Evolutionary conservation across 495 filamentous ascomycete species (phyloP).

Genomic region (Penicillium crystallinum): DNA sequence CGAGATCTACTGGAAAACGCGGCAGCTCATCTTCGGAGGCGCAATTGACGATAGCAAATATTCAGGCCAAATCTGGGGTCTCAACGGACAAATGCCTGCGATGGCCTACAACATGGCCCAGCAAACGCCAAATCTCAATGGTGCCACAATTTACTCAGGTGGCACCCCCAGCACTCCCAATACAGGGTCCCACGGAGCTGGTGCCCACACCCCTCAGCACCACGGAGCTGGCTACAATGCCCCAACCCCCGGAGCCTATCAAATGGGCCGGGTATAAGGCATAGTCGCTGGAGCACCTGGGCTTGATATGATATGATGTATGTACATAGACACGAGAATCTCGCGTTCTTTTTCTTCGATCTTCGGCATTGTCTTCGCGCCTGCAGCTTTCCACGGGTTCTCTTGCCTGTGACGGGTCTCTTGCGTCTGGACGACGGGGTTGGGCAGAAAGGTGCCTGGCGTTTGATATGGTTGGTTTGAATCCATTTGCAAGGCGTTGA

Average conservation of each 20-base stretch:
- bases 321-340: conserved; percentile 27
- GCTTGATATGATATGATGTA: conserved; percentile 30
- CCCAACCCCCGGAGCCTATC: conserved; percentile 60
- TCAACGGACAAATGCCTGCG: conserved; percentile 58
- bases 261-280: conserved; percentile 37
- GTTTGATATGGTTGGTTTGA: conserved; percentile 16
- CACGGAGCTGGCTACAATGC: conserved; percentile 46
- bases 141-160: conserved; percentile 52
- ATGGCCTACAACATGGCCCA: conserved; percentile 43
- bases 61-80: conserved; percentile 81
- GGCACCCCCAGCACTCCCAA: conserved; percentile 72
- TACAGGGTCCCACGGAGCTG: conserved; percentile 44
- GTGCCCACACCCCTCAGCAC: conserved; percentile 54
- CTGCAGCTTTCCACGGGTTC: conserved; percentile 20
- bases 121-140: conserved; percentile 52
- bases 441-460: conserved; percentile 21
- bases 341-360: conserved; percentile 23
- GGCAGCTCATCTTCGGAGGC: conserved; percentile 80
- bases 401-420: conserved; percentile 5
- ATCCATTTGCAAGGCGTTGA: conserved; percentile 24
- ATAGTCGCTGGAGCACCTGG: not conserved
- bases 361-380: conserved; percentile 26
- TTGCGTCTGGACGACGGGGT: conserved; percentile 19
- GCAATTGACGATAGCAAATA: conserved; percentile 68
- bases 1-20: conserved; percentile 84